These are phyloP conservation scores for Iris macrosiphon DNA, from an alignment of 106 monocot species.

Conservation along the genomic window DNA sequence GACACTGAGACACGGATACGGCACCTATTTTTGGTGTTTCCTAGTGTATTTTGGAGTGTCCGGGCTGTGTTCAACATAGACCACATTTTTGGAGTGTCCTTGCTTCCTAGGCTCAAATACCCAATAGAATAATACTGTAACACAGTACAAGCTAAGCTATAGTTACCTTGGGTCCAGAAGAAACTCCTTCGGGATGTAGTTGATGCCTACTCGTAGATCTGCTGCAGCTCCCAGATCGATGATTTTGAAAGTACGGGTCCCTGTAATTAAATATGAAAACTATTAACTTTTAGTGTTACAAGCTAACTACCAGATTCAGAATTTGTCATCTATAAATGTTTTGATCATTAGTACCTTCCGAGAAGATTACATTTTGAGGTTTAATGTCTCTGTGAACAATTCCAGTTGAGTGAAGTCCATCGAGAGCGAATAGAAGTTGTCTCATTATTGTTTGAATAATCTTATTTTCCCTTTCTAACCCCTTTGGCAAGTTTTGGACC, in stretches of 20 bases:
- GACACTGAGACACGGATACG: too few relatives aligned
- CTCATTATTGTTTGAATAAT: conserved; percentile 96
- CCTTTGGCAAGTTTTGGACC: conserved; percentile 67
- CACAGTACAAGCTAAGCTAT: neutral
- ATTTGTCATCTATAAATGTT: too few relatives aligned
- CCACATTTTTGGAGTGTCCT: too few relatives aligned
- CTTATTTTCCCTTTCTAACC: conserved; percentile 72
- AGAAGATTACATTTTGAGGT: conserved; percentile 93
- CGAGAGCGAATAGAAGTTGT: conserved; percentile 90
- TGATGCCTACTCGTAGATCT: conserved; percentile 91
- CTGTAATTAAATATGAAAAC: conserved; percentile 23
- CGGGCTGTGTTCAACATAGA: too few relatives aligned
- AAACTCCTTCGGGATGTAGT: conserved; percentile 94
- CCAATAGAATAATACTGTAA: too few relatives aligned
- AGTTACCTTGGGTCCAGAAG: conserved; percentile 88
- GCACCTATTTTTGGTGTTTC: too few relatives aligned
- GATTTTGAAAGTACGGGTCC: conserved; percentile 76
- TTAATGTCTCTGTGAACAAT: conserved; percentile 96
- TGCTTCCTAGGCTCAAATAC: too few relatives aligned
- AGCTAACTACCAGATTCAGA: neutral
- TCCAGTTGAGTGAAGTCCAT: conserved; percentile 92
- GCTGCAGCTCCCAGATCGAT: conserved; percentile 97
- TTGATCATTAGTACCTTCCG: conserved; percentile 82
- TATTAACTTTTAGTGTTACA: neutral
- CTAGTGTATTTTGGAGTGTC: too few relatives aligned